A percentile compares a stretch with the other conserved stretches of the same genome.
Evolutionary conservation across 192 early-diverging fungal genomes (phyloP).

Genomic region (Backusella liffmaniae): DNA sequence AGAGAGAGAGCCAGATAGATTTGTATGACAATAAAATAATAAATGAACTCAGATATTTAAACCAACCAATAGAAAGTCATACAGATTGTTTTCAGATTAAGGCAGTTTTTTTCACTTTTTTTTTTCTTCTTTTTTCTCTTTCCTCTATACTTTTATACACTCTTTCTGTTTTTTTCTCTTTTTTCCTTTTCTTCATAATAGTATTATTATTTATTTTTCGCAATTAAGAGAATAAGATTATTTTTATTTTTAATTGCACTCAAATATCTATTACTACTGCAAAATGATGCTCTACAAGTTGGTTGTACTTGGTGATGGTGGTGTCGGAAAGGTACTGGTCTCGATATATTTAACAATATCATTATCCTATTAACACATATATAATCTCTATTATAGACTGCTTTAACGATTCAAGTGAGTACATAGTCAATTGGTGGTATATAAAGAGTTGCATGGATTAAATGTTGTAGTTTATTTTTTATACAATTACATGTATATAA

Average conservation of each 20-base stretch:
- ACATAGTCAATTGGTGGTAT: not conserved
- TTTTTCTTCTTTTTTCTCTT: not conserved
- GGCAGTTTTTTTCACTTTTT: not conserved
- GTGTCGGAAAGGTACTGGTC: constrained; percentile 51
- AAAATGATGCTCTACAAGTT: constrained; percentile 95
- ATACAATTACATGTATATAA: not conserved
- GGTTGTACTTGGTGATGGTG: constrained; percentile 91
- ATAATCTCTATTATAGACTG: constrained; percentile 26
- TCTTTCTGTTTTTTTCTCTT: not conserved
- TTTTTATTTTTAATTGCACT: not conserved
- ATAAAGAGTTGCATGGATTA: not conserved
- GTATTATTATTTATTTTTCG: not conserved
- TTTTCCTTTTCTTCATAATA: not conserved
- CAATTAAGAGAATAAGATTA: not conserved
- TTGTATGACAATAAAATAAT: not conserved
- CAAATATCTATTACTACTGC: not conserved
- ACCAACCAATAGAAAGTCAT: not conserved
- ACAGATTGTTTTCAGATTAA: not conserved
- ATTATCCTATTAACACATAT: not conserved
- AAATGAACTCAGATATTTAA: not conserved
- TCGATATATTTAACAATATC: not conserved
- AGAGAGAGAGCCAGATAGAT: no score
- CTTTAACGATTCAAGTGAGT: constrained; percentile 39
- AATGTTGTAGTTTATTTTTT: not conserved
- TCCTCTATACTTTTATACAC: not conserved